phyloP scores from a whole-genome alignment of 1,139 yeast genomes.

The Kurtzmaniella quercitrusa region DNA sequence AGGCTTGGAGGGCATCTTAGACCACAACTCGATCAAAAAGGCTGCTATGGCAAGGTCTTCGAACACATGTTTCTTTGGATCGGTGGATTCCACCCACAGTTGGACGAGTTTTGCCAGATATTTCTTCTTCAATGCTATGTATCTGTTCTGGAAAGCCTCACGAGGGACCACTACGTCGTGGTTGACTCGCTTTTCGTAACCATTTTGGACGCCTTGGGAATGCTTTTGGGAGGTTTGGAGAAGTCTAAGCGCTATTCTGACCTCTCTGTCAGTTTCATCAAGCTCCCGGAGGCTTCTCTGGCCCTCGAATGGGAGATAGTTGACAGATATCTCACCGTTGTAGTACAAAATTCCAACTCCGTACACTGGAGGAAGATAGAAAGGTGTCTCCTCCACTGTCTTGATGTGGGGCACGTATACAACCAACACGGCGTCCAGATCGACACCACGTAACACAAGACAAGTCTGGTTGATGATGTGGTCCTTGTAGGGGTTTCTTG shows the following conservation, averaged over 20 bases:
- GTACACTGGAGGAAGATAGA: conserved; percentile 77
- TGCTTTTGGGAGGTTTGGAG: conserved; percentile 80
- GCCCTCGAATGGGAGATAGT: conserved; percentile 61
- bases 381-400: conserved; percentile 66
- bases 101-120: conserved; percentile 76
- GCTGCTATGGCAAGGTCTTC: conserved; percentile 97
- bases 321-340: conserved; percentile 59
- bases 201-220: conserved; percentile 75
- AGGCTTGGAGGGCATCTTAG: conserved; percentile 35
- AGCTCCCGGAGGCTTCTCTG: conserved; percentile 25
- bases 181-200: conserved; percentile 82
- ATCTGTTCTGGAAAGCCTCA: conserved; percentile 77
- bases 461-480: conserved; percentile 83
- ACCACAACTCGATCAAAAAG: conserved; percentile 86
- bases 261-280: conserved; percentile 53
- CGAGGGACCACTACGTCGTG: conserved; percentile 87
- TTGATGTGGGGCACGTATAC: conserved; percentile 74
- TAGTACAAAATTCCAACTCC: conserved; percentile 74
- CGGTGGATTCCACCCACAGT: conserved; percentile 88
- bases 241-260: conserved; percentile 77
- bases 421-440: conserved; percentile 39
- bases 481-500: conserved; percentile 86
- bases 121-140: conserved; percentile 74
- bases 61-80: conserved; percentile 92
- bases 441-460: conserved; percentile 34